Base-by-base conservation (phyloP, 2,329 filamentous ascomycete species). In the Sordariomycetes sp. region DNA sequence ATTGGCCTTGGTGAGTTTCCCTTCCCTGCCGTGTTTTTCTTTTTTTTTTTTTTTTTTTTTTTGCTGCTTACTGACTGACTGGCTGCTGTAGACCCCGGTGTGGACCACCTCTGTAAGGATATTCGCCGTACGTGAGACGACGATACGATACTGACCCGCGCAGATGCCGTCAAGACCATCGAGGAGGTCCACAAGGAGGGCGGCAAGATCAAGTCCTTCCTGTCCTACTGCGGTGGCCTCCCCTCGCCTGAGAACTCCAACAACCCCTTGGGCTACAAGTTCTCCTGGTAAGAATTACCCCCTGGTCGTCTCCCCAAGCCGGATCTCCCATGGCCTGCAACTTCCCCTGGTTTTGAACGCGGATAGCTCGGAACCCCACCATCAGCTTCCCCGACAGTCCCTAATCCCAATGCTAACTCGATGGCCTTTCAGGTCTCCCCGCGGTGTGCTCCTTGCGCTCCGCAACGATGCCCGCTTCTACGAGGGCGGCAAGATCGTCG, bases 181-280 rank as follows among this genome's bases (percentile, higher is more conserved):
- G 82, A 87, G 57, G 81, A 90, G 68, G 90, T 96, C n/a, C 91
- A 96, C 79, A 76, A 81, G 61, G 86, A 78, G 17, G 91, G 90
- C 59, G 92, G 91, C 69, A 94, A 94, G 78, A 86, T 97, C 68
- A 75, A 78, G 34, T 83, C 80, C 52, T 96, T 96, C 79, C 74
- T 87, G 61, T 87, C 82, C 57, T 96, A 87, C 80, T 96, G 91
- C 65, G 89, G 90, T 67, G 89, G 89, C 64, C 77, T 94, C 2
- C 82, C 84, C 32, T 79, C 84, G 2, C 80, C 73, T 54, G 87
- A 91, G 73, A 75, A 76, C 71, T 92, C 87, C 8, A 87, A 87
- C 72, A 96, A 96, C 76, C 90, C 91, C 32, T 78, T 96, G 17
- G 90, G 91, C 53, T 96, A 95, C 81, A 96, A 58, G 56, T 94